These are phyloP conservation scores for Peronospora destructor DNA, from an alignment of 352 stramenopile genomes.

Conservation along the genomic window DNA sequence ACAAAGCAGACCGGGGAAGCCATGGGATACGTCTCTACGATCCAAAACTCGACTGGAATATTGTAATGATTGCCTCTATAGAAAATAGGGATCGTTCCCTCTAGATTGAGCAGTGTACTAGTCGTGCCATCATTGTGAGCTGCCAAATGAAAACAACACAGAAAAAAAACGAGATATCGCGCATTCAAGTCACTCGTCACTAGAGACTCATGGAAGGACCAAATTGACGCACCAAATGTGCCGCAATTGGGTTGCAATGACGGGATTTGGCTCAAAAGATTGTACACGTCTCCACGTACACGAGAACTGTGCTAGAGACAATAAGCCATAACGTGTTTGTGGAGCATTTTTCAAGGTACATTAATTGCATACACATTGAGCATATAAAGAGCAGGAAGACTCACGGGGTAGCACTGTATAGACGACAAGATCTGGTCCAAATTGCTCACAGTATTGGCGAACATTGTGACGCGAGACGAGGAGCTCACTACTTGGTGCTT, in stretches of 20 bases:
- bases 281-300: conserved; percentile 80
- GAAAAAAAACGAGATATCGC: conserved; percentile 1
- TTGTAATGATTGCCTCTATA: conserved; percentile 88
- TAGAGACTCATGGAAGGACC: neutral
- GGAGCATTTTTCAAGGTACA: neutral
- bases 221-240: conserved; percentile 51
- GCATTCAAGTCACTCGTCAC: neutral
- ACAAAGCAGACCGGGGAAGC: conserved; percentile 82
- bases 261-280: conserved; percentile 78
- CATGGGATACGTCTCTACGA: conserved; percentile 80
- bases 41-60: conserved; percentile 86
- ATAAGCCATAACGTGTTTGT: neutral
- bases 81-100: conserved; percentile 89
- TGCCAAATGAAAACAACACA: conserved; percentile 8
- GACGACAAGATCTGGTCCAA: conserved; percentile 84
- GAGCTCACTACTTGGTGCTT: too few species aligned
- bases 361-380: neutral
- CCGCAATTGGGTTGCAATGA: conserved; percentile 80
- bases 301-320: conserved; percentile 65
- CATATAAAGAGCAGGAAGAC: conserved; percentile 1
- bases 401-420: conserved; percentile 72
- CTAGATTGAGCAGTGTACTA: conserved; percentile 76
- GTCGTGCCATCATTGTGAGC: conserved; percentile 84
- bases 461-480: conserved; percentile 33
- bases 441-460: conserved; percentile 82